Percentiles rank a stretch among this genome's conserved stretches.
phyloP scores from a whole-genome alignment of 2,329 filamentous ascomycete genomes.

The Hypoxylon sp. region DNA sequence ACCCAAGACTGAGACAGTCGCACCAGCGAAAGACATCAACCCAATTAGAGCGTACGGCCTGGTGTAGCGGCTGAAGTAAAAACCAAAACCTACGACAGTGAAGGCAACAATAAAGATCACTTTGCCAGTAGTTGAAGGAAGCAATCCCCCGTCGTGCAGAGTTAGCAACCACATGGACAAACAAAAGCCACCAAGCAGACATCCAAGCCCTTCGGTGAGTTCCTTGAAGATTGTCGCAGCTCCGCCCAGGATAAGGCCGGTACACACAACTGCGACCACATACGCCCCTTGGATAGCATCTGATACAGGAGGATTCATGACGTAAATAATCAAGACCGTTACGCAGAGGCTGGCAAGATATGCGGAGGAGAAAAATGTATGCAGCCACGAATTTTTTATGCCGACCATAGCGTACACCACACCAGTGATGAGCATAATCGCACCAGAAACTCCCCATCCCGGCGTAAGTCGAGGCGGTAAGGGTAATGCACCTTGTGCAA shows the following conservation, averaged over 20 bases:
- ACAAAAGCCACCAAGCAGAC: constrained; percentile 87
- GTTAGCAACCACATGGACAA: constrained; percentile 92
- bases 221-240: constrained; percentile 84
- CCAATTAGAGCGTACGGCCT: constrained; percentile 82
- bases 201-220: constrained; percentile 83
- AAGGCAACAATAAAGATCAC: constrained; percentile 82
- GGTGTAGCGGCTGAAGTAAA: constrained; percentile 84
- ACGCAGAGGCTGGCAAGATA: constrained; percentile 80
- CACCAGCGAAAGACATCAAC: constrained; percentile 83
- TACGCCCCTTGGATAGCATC: constrained; percentile 87
- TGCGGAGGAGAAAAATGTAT: constrained; percentile 83
- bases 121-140: constrained; percentile 72
- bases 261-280: constrained; percentile 80
- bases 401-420: constrained; percentile 79
- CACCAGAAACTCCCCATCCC: constrained; percentile 82
- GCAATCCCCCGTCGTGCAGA: constrained; percentile 79
- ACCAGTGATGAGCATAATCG: constrained; percentile 81
- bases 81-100: constrained; percentile 74
- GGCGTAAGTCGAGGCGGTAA: constrained; percentile 82
- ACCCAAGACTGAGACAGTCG: constrained; percentile 82
- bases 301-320: constrained; percentile 83
- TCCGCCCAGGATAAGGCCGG: constrained; percentile 80
- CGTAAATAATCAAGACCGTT: constrained; percentile 86
- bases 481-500: constrained; percentile 71
- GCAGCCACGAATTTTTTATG: constrained; percentile 83